Evolutionary conservation across 768 basidiomycete species (phyloP).

Genomic region (Suillus alpinus): DNA sequence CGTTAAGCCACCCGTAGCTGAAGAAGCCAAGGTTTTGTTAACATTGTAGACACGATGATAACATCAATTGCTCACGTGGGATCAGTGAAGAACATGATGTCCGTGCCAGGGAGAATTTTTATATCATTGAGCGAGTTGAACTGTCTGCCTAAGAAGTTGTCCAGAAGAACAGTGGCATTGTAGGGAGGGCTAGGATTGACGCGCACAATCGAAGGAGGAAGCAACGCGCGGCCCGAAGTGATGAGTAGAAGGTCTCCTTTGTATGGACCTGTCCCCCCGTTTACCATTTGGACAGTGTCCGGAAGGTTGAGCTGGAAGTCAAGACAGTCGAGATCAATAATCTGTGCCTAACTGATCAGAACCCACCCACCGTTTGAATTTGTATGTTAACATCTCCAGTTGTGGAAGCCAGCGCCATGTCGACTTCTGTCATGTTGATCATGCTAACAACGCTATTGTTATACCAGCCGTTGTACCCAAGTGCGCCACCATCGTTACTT

Average conservation of each 20-base stretch:
- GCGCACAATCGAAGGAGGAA: conserved; percentile 60
- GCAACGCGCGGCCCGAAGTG: conserved; percentile 61
- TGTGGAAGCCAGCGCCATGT: conserved; percentile 38
- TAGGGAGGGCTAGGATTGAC: conserved; percentile 64
- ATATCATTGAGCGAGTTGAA: conserved; percentile 83
- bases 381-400: conserved; percentile 45
- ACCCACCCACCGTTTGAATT: conserved; percentile 35
- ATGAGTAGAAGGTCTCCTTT: conserved; percentile 56
- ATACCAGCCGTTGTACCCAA: conserved; percentile 61
- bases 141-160: conserved; percentile 78
- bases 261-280: conserved; percentile 66
- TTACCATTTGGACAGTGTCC: conserved; percentile 64
- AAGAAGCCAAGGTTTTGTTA: not conserved
- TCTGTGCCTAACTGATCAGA: not conserved
- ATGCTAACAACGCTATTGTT: conserved; percentile 63
- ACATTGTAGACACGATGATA: too few relatives aligned
- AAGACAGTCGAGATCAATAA: conserved; percentile 8
- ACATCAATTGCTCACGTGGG: conserved; percentile 42
- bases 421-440: conserved; percentile 58
- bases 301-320: conserved; percentile 51
- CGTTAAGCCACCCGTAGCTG: conserved; percentile 63
- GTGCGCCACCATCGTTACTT: conserved; percentile 63
- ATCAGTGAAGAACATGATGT: conserved; percentile 76
- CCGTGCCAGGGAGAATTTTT: conserved; percentile 65
- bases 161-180: conserved; percentile 66